Conservation (phyloP, 345 rosid genomes). For the Salix arbutifolia region DNA sequence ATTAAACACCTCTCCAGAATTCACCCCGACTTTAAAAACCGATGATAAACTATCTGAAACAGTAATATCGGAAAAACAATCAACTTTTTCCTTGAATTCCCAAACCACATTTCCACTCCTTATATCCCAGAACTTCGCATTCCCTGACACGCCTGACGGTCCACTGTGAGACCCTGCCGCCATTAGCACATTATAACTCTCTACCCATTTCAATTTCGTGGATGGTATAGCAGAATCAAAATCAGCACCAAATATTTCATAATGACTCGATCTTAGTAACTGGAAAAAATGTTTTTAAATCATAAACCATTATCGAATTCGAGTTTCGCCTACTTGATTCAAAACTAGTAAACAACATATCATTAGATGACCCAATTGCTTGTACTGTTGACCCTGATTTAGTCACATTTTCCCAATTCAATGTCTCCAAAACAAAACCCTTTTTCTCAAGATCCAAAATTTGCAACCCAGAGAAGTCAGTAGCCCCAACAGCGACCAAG, state of each 20-base stretch:
- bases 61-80: slow-evolving; percentile 81
- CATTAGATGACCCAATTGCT: slow-evolving; percentile 64
- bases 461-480: slow-evolving; percentile 81
- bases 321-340: slow-evolving; percentile 89
- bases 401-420: slow-evolving; percentile 69
- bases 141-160: slow-evolving; percentile 72
- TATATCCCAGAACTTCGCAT: slow-evolving; percentile 71
- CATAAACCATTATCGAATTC: slow-evolving; percentile 77
- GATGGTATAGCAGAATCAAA: slow-evolving; percentile 78
- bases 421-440: slow-evolving; percentile 50
- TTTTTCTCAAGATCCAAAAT: slow-evolving; percentile 57
- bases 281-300: slow-evolving; percentile 50
- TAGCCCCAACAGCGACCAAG: slow-evolving; percentile 75
- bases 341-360: slow-evolving; percentile 70
- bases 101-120: slow-evolving; percentile 66
- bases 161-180: slow-evolving; percentile 87
- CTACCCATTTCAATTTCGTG: slow-evolving; percentile 70
- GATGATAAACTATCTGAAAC: slow-evolving; percentile 65
- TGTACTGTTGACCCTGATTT: slow-evolving; percentile 78
- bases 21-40: slow-evolving; percentile 69
- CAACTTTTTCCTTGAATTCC: slow-evolving; percentile 70
- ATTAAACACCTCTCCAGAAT: slow-evolving; percentile 64
- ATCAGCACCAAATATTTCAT: slow-evolving; percentile 71
- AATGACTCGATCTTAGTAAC: slow-evolving; percentile 66
- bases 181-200: slow-evolving; percentile 56